Evolutionary conservation across 2,329 filamentous ascomycete genomes (phyloP), one percentile per base, ranked within the genome.

Genomic region (Colletotrichum sp.): DNA sequence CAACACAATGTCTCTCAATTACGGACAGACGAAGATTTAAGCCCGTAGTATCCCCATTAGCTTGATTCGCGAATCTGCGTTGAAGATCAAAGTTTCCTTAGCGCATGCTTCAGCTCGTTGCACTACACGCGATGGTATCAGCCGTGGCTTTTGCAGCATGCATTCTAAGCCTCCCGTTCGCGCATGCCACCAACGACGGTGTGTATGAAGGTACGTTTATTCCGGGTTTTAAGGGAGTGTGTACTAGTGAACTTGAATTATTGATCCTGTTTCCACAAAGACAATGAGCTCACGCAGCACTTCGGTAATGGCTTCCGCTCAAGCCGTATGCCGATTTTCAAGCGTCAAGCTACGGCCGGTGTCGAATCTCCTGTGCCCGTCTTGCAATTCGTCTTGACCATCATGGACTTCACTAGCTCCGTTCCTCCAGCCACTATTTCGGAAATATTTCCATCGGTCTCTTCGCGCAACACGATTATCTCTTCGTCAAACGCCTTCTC

Each of bases 221-320:
- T 12, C 38, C 18, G 1, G 9, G 38, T 6, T 5, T 2, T 1
- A 4, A 5, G n/a, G 5, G 4, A 21, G 4, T 52, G 2, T 13
- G 1, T 3, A 7, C 10, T 12, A 52, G 10, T 13, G 3, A 12
- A 21, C n/a, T 3, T 13, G 5, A 13, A 1, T 21, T 48, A 48
- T 13, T 7, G 2, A 21, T 21, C 3, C 10, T 52, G 10, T 4
- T 52, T 21, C 6, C n/a, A 4, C 3, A 21, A 52, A 52, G n/a
- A 13, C 43, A 21, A 13, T 13, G 1, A n/a, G n/a, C n/a, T 52
- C n/a, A 52, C 4, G 10, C 43, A 21, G 10, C 43, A 52, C 3
- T 7, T 3, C 43, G n/a, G 1, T 13, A 13, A 13, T 52, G 10
- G 10, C 43, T 13, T 52, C n/a, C 43, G 2, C 5, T 52, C n/a